phyloP scores from a whole-genome alignment of 78 protist genomes.

The Dictyostelium firmibasis region DNA sequence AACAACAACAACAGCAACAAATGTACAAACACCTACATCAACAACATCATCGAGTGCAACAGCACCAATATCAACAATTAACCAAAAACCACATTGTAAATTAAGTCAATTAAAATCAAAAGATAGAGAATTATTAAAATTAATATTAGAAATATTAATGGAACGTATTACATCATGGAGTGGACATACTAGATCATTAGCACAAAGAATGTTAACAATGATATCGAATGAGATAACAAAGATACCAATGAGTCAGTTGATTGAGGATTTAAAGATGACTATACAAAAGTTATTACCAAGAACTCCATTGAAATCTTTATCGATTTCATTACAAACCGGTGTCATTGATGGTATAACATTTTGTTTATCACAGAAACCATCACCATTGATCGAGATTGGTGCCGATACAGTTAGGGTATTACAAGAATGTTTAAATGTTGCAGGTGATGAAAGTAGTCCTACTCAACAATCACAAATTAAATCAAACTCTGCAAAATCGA shows the following conservation, averaged over 20 bases:
- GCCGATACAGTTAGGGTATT: neutral
- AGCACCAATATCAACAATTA: neutral
- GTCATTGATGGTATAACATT: constrained; percentile 27
- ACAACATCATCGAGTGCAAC: neutral
- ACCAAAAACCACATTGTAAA: constrained; percentile 35
- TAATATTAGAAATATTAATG: constrained; percentile 15
- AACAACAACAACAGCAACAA: neutral
- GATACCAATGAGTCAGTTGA: constrained; percentile 22
- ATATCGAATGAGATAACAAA: constrained; percentile 1
- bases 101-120: neutral
- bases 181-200: constrained; percentile 35
- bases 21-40: neutral
- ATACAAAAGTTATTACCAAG: neutral
- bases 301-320: neutral
- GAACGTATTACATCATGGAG: neutral
- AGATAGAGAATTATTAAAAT: constrained; percentile 1
- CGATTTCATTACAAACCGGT: constrained; percentile 36
- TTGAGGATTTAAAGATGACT: neutral
- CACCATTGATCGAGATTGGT: constrained; percentile 10
- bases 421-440: constrained; percentile 29
- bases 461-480: neutral
- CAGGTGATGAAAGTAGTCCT: constrained; percentile 32
- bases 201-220: neutral
- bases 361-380: constrained; percentile 22
- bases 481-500: constrained; percentile 13